Conservation (phyloP, 805 yeast species). For the Suhomyces emberorum region DNA sequence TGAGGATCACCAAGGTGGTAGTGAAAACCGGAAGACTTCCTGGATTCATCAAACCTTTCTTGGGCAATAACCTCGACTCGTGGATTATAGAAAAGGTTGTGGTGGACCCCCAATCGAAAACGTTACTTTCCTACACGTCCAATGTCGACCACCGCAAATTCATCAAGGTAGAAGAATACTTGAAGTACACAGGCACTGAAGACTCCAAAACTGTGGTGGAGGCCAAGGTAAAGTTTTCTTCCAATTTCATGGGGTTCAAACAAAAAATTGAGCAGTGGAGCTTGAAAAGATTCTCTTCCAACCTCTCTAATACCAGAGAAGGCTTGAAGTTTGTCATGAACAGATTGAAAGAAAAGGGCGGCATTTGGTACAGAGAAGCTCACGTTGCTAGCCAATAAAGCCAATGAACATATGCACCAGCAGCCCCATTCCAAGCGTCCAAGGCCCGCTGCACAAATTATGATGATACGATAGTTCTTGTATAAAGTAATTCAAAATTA, state of each 20-base stretch:
- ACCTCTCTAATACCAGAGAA: conserved; percentile 59
- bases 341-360: conserved; percentile 39
- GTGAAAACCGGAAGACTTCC: conserved; percentile 81
- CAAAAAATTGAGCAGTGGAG: conserved; percentile 83
- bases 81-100: conserved; percentile 81
- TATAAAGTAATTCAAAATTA: not conserved
- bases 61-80: conserved; percentile 65
- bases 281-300: conserved; percentile 61
- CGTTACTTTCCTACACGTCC: conserved; percentile 67
- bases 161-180: conserved; percentile 74
- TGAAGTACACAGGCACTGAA: conserved; percentile 47
- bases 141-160: conserved; percentile 82
- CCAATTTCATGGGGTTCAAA: conserved; percentile 66
- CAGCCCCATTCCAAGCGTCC: not conserved
- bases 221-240: conserved; percentile 64
- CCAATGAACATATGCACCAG: not conserved
- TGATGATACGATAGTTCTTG: not conserved
- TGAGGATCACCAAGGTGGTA: conserved; percentile 70
- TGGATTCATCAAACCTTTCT: conserved; percentile 67
- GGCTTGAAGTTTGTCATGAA: conserved; percentile 82
- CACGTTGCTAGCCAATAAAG: not conserved
- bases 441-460: not conserved
- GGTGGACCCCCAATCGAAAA: conserved; percentile 57
- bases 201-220: conserved; percentile 43
- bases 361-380: conserved; percentile 6